These are phyloP conservation scores for Lactifluus volemus DNA, from an alignment of 768 basidiomycete genomes.

Conservation along the genomic window DNA sequence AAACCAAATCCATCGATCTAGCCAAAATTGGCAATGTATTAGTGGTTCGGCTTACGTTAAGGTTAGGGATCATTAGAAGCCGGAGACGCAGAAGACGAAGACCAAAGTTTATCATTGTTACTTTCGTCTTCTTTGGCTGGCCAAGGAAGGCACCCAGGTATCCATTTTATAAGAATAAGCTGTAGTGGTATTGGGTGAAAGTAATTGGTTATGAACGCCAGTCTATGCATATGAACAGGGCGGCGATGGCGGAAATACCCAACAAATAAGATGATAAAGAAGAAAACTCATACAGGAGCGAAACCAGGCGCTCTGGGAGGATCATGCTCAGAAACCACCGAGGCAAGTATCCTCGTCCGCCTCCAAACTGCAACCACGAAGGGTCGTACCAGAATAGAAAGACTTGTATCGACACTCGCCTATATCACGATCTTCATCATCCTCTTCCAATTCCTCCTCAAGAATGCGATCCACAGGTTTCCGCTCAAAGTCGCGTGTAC, in stretches of 20 bases:
- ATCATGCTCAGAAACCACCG: slow-evolving; percentile 16
- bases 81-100: not conserved
- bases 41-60: not conserved
- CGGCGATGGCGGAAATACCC: not conserved
- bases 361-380: slow-evolving; percentile 17
- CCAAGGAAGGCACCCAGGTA: not conserved
- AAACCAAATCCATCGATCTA: too few relatives aligned
- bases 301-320: not conserved
- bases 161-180: slow-evolving; percentile 6
- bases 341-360: slow-evolving; percentile 18
- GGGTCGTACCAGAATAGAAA: slow-evolving; percentile 4
- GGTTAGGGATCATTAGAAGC: not conserved
- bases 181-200: slow-evolving; percentile 9
- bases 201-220: not conserved
- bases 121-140: not conserved
- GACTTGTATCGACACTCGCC: slow-evolving; percentile 14
- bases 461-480: not conserved
- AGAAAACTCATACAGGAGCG: not conserved
- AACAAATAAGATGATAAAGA: slow-evolving; percentile 11
- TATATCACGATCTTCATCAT: slow-evolving; percentile 15
- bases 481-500: slow-evolving; percentile 9
- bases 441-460: slow-evolving; percentile 13
- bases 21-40: too few relatives aligned
- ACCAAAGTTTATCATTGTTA: not conserved
- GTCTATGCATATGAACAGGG: slow-evolving; percentile 6